Conservation (phyloP, 2,329 filamentous ascomycete species). For the Chalaropsis thielavioides region DNA sequence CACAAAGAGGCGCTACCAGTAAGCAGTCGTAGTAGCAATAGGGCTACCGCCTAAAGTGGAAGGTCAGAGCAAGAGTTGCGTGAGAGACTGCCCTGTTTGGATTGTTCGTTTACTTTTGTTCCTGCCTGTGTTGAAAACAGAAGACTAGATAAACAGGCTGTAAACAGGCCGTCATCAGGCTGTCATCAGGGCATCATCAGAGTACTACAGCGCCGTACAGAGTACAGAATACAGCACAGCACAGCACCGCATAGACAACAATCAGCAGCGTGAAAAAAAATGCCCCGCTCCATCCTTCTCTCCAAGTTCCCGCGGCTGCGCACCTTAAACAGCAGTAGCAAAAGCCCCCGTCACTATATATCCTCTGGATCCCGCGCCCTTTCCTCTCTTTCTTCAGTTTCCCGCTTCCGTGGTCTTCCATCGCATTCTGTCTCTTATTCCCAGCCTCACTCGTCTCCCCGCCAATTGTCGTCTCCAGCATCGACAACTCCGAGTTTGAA, state of each 20-base stretch:
- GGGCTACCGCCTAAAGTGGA: background rate
- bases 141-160: too few species aligned
- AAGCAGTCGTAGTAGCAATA: background rate
- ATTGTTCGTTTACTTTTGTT: background rate
- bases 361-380: constrained; percentile 7
- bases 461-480: constrained; percentile 10
- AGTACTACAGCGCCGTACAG: too few species aligned
- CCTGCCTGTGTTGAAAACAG: background rate
- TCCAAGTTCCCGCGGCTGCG: constrained; percentile 14
- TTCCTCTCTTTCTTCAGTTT: constrained; percentile 18
- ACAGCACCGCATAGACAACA: too few species aligned
- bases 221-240: too few species aligned
- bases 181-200: too few species aligned
- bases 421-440: constrained; percentile 13
- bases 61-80: background rate
- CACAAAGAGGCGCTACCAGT: background rate
- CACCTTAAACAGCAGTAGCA: constrained; percentile 6
- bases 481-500: background rate
- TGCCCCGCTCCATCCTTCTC: constrained; percentile 34
- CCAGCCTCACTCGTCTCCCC: constrained; percentile 11
- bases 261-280: constrained; percentile 22
- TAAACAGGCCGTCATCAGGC: too few species aligned
- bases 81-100: background rate
- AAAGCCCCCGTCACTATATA: constrained; percentile 12
- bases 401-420: constrained; percentile 14